phyloP scores from a whole-genome alignment of 495 filamentous ascomycete species.

The Hyphodiscus hymeniophilus region DNA sequence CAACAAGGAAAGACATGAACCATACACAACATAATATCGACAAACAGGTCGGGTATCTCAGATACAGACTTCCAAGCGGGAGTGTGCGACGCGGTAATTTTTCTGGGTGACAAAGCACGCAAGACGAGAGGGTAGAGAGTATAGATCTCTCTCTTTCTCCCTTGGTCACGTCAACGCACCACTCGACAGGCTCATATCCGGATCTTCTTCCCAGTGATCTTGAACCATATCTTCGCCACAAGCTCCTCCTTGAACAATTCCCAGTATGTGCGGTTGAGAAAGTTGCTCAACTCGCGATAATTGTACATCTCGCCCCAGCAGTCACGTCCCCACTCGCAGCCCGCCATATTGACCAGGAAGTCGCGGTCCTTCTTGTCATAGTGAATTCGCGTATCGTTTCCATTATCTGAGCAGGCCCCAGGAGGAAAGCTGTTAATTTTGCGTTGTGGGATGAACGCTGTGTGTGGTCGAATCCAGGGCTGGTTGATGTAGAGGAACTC shows the following conservation, averaged over 20 bases:
- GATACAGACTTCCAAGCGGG: no score
- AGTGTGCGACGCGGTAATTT: no score
- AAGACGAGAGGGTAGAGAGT: no score
- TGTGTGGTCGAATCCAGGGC: slow-evolving; percentile 84
- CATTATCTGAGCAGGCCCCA: slow-evolving; percentile 78
- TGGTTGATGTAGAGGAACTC: slow-evolving; percentile 88
- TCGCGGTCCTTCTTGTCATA: slow-evolving; percentile 81
- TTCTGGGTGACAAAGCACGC: no score
- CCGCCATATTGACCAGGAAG: slow-evolving; percentile 98
- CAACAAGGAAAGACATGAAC: no score
- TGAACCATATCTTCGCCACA: slow-evolving; percentile 42
- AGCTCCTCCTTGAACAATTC: slow-evolving; percentile 58
- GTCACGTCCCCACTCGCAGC: slow-evolving; percentile 92
- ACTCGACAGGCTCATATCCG: slow-evolving; percentile 28
- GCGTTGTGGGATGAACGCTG: slow-evolving; percentile 85
- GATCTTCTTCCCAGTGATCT: slow-evolving; percentile 46
- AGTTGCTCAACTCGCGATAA: slow-evolving; percentile 81
- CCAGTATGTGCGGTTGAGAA: slow-evolving; percentile 75
- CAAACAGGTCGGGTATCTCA: background rate
- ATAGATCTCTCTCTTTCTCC: no score
- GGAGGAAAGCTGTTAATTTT: slow-evolving; percentile 90
- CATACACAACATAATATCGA: background rate
- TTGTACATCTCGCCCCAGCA: slow-evolving; percentile 97
- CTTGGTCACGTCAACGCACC: no score
- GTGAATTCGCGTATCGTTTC: slow-evolving; percentile 66